Evolutionary conservation across 2,329 filamentous ascomycete genomes (phyloP), one percentile per base, ranked within the genome.

Genomic region (Xylaria sp.): DNA sequence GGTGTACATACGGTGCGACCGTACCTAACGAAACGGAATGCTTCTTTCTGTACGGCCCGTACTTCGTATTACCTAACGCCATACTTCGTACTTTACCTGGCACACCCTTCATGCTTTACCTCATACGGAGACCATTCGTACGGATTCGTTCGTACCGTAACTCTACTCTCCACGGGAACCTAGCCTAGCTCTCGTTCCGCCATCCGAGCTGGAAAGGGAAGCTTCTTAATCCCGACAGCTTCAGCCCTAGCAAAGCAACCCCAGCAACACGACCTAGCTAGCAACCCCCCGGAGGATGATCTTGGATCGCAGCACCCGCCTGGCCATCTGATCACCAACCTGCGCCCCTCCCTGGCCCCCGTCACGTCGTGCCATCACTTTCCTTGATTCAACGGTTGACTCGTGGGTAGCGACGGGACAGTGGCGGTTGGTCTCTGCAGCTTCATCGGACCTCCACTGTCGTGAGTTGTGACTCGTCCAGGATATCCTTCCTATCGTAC

Each of bases 401-500:
- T 5, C 19, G 53, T 59, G 51, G 46, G 44, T 44, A 34, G 49
- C 11, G 49, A 34, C 23, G 49, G 49, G 49, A 51, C 23, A 34
- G 23, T 35, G 49, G 49, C 11, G 49, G 49, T 35, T 51, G 49
- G 18, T 9, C 47, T 49, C 47, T 49, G 19, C 47, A 18, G 16
- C 5, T 6, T 19, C 47, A 9, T 49, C 60, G 60, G 59, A 57
- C 53, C 61, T 46, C 55, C 39, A 56, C 61, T 37, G 57, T 34
- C 23, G 23, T 30, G 23, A 30, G 23, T 30, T 5, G 23, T 30
- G 23, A 55, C 37, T 30, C 39, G 44, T 53, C 53, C 56, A 47
- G 52, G 30, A 35, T 11, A 42, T 10, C 39, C 49, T 30, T 30
- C 23, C 23, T 30, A 30, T 30, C 23, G 23, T 5, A 30, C 59